These are phyloP conservation scores for Verruconis gallopava DNA, from an alignment of 2,329 filamentous ascomycete genomes.

Conservation along the genomic window DNA sequence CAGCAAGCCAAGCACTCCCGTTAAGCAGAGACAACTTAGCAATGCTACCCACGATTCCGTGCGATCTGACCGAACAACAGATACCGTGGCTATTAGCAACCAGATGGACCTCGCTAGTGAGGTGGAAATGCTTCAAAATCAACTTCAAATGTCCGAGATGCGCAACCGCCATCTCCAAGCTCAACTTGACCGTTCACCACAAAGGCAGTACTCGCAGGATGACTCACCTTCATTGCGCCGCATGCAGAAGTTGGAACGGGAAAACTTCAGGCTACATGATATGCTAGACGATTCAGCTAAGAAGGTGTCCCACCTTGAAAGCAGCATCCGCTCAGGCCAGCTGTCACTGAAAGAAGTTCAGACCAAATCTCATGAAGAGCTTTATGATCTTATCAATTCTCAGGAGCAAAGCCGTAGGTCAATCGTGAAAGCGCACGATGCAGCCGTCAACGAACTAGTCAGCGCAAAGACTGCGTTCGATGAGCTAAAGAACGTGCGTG, in stretches of 20 bases:
- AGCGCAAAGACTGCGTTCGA: slow-evolving; percentile 83
- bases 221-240: slow-evolving; percentile 69
- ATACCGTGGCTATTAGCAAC: slow-evolving; percentile 73
- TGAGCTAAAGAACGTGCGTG: slow-evolving; percentile 69
- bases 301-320: slow-evolving; percentile 82
- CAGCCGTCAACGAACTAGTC: slow-evolving; percentile 69
- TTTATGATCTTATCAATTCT: slow-evolving; percentile 81
- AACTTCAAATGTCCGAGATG: slow-evolving; percentile 88
- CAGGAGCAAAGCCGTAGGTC: slow-evolving; percentile 81
- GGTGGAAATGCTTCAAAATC: slow-evolving; percentile 83
- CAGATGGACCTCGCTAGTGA: slow-evolving; percentile 85
- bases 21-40: slow-evolving; percentile 51
- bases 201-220: slow-evolving; percentile 50
- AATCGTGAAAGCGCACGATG: slow-evolving; percentile 72
- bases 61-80: slow-evolving; percentile 72
- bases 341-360: slow-evolving; percentile 83
- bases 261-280: slow-evolving; percentile 81
- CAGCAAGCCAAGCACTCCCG: slow-evolving; percentile 50
- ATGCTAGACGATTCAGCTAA: slow-evolving; percentile 88
- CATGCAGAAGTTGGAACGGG: slow-evolving; percentile 82
- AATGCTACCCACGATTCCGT: slow-evolving; percentile 62
- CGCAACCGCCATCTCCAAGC: slow-evolving; percentile 85
- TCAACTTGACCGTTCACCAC: slow-evolving; percentile 62
- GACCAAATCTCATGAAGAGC: slow-evolving; percentile 84
- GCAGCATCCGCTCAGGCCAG: slow-evolving; percentile 74